Conservation (phyloP, 257 asterid species). For the Rhazya stricta region DNA sequence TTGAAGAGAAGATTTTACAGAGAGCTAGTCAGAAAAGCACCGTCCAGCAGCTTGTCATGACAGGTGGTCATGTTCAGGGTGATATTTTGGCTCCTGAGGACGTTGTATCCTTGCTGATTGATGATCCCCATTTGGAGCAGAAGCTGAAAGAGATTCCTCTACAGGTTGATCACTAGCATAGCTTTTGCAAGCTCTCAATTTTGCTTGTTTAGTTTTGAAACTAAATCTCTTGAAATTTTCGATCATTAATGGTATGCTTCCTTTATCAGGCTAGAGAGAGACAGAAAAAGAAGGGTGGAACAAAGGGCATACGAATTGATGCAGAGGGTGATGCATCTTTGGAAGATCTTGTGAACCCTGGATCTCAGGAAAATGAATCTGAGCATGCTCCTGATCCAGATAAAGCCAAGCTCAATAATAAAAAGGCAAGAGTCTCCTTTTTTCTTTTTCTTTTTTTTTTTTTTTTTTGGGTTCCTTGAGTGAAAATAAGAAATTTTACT, state of each 20-base stretch:
- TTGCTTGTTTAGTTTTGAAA: background rate
- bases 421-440: constrained; percentile 49
- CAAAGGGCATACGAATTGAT: constrained; percentile 74
- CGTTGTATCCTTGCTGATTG: constrained; percentile 81
- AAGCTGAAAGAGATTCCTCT: constrained; percentile 85
- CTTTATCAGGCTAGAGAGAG: constrained; percentile 79
- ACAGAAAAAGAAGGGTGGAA: constrained; percentile 74
- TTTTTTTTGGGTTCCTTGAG: background rate
- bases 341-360: constrained; percentile 61
- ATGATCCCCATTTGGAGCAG: constrained; percentile 90
- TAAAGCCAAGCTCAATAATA: constrained; percentile 52
- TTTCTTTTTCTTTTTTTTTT: background rate
- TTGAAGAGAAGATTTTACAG: constrained; percentile 89
- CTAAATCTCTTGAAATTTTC: background rate
- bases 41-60: constrained; percentile 98
- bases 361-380: constrained; percentile 39
- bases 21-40: constrained; percentile 96
- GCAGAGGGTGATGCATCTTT: constrained; percentile 88
- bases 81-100: constrained; percentile 97
- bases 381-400: constrained; percentile 50
- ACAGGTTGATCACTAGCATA: constrained; percentile 47
- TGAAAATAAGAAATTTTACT: background rate
- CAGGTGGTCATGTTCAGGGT: constrained; percentile 98
- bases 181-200: background rate
- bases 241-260: constrained; percentile 7